Base-by-base conservation (phyloP, 202 grass and related monocot species). In the Digitaria exilis region DNA sequence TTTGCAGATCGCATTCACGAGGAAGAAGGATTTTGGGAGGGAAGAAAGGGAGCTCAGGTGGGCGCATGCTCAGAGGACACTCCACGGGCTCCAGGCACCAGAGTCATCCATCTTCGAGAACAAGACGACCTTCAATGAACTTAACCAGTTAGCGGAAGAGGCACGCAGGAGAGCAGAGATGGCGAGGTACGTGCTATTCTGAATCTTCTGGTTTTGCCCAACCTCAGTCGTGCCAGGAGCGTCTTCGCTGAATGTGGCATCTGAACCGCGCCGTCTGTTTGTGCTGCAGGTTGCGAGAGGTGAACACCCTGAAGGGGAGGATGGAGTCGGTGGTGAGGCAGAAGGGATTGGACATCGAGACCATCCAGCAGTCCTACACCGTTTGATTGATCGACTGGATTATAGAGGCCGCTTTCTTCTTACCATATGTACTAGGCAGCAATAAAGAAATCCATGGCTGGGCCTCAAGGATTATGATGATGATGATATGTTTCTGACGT, bases 1-100 rank as follows among this genome's bases (percentile, higher is more conserved):
- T 32, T 25, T 88, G 29, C 25, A 97, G 91, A 92, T 94, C 45
- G 89, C 91, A 13, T 97, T 97, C 73, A 97, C 91, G 29, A 90
- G 89, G 29, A 93, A 94, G 87, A 97, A 97, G 85, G 87, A 97
- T 83, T 97, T 97, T 0, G 91, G 91, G 6, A 94, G 61, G 21
- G 87, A 92, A 81, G 94, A 92, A 66, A 92, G 91, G 82, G 91
- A 97, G 80, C 83, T 80, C 73, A 91, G 87, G 82, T 97, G 94
- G 94, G 94, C 94, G 1, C 91, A 91, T 26, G 85, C 89, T 28
- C 94, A 97, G 79, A 97, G 94, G 85, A 94, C 94, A 41, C 80
- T 97, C 66, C 89, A 97, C 13, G 94, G 94, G 5, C 87, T 97
- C 17, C 89, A 94, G 69, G 15, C 83, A 37, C 84, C 82, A 30